Conservation (phyloP, 805 yeast species). For the Maudiozyma bulderi region DNA sequence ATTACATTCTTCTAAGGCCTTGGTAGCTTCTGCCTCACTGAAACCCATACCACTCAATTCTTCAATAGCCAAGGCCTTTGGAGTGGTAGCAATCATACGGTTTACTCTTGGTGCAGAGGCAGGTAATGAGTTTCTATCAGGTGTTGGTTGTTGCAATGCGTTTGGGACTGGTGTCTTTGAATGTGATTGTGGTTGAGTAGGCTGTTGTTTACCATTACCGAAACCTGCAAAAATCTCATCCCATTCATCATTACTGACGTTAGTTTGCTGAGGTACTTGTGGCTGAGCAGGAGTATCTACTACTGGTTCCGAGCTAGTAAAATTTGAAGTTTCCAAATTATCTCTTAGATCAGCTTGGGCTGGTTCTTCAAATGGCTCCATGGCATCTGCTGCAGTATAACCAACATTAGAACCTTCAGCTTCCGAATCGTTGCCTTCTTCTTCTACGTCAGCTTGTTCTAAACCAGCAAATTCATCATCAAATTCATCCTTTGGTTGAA, state of each 20-base stretch:
- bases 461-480: conserved; percentile 38
- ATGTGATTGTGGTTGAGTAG: conserved; percentile 2
- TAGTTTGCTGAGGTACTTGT: conserved; percentile 3
- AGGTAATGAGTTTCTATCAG: conserved; percentile 1
- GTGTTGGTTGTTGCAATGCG: conserved; percentile 4
- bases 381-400: background rate
- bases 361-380: conserved; percentile 22
- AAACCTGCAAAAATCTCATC: conserved; percentile 87
- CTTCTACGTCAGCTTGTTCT: conserved; percentile 36
- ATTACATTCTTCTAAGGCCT: conserved; percentile 57
- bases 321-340: conserved; percentile 18
- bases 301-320: conserved; percentile 11
- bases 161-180: conserved; percentile 12
- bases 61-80: conserved; percentile 51
- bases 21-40: conserved; percentile 48
- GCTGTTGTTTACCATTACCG: conserved; percentile 37
- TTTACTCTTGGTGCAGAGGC: conserved; percentile 9
- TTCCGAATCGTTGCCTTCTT: conserved; percentile 19
- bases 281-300: background rate
- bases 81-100: conserved; percentile 34
- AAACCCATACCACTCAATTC: conserved; percentile 91
- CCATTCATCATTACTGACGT: conserved; percentile 67
- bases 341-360: conserved; percentile 20
- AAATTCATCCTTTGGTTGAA: conserved; percentile 20
- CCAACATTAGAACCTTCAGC: background rate